Conservation (phyloP, 2,329 filamentous ascomycete genomes). For the Trichoderma lentiforme region DNA sequence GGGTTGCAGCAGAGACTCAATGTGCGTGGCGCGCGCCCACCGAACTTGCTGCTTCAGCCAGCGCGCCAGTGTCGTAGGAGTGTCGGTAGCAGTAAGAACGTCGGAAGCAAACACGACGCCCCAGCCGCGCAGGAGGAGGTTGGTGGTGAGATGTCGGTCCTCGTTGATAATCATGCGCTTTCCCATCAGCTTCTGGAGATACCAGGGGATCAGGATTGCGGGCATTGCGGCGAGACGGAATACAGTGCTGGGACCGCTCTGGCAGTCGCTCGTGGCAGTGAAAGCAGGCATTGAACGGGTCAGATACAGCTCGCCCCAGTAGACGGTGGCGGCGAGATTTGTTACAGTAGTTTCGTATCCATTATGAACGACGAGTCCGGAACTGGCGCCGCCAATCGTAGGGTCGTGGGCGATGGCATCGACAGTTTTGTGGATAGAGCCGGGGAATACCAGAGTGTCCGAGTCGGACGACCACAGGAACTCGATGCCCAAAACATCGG, state of each 20-base stretch:
- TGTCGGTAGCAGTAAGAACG: conserved; percentile 26
- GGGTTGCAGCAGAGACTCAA: conserved; percentile 27
- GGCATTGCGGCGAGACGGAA: conserved; percentile 26
- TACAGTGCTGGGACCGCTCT: conserved; percentile 26
- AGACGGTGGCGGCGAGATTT: conserved; percentile 24
- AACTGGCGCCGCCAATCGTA: conserved; percentile 26
- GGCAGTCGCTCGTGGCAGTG: conserved; percentile 27
- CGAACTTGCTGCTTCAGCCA: conserved; percentile 28
- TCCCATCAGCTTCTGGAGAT: conserved; percentile 24
- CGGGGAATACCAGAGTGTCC: conserved; percentile 24
- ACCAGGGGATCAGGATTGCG: conserved; percentile 26
- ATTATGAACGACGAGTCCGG: conserved; percentile 26
- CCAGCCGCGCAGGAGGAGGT: conserved; percentile 27
- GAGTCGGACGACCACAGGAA: conserved; percentile 29
- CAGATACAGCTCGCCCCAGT: conserved; percentile 28
- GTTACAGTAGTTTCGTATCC: conserved; percentile 23
- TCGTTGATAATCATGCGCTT: conserved; percentile 30
- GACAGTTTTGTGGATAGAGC: conserved; percentile 23
- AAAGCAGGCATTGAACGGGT: conserved; percentile 25
- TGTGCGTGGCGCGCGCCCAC: conserved; percentile 27
- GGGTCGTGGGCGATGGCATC: conserved; percentile 23
- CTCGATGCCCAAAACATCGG: conserved; percentile 25
- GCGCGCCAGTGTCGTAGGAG: conserved; percentile 25
- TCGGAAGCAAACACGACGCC: conserved; percentile 29
- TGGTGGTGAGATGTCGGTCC: conserved; percentile 27